phyloP scores from a whole-genome alignment of 2,329 filamentous ascomycete species.

The Tolypocladium ovalisporum region DNA sequence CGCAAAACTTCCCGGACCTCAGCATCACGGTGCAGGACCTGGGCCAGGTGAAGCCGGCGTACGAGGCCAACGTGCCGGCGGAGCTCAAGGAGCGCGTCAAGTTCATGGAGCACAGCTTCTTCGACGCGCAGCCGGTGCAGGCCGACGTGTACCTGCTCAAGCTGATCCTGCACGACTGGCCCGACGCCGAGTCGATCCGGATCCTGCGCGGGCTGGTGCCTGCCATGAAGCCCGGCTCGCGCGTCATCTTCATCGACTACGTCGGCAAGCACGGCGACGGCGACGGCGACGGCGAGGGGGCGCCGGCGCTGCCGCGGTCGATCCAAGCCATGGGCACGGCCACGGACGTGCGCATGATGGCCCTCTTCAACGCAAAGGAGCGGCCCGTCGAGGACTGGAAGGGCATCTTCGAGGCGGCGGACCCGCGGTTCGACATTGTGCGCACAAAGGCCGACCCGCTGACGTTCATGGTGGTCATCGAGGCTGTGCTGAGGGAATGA shows the following conservation, averaged over 20 bases:
- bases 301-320: slow-evolving; percentile 18
- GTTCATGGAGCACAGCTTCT: slow-evolving; percentile 27
- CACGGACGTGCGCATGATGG: slow-evolving; percentile 39
- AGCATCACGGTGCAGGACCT: slow-evolving; percentile 34
- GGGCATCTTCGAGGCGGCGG: slow-evolving; percentile 30
- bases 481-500: slow-evolving; percentile 26
- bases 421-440: slow-evolving; percentile 31
- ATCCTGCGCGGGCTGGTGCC: slow-evolving; percentile 32
- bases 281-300: no score
- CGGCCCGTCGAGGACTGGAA: slow-evolving; percentile 33
- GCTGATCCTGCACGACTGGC: slow-evolving; percentile 45
- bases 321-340: slow-evolving; percentile 26
- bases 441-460: slow-evolving; percentile 22
- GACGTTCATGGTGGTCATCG: slow-evolving; percentile 24
- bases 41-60: slow-evolving; percentile 21
- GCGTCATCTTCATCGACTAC: slow-evolving; percentile 26
- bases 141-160: slow-evolving; percentile 43
- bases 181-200: slow-evolving; percentile 28
- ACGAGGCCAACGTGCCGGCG: slow-evolving; percentile 21
- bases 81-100: slow-evolving; percentile 20
- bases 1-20: slow-evolving; percentile 28
- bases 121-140: slow-evolving; percentile 23
- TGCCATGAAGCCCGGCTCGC: slow-evolving; percentile 30
- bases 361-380: slow-evolving; percentile 37
- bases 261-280: slow-evolving; percentile 22